phyloP scores from a whole-genome alignment of 768 basidiomycete genomes.

The Trichaptum fuscoviolaceum region DNA sequence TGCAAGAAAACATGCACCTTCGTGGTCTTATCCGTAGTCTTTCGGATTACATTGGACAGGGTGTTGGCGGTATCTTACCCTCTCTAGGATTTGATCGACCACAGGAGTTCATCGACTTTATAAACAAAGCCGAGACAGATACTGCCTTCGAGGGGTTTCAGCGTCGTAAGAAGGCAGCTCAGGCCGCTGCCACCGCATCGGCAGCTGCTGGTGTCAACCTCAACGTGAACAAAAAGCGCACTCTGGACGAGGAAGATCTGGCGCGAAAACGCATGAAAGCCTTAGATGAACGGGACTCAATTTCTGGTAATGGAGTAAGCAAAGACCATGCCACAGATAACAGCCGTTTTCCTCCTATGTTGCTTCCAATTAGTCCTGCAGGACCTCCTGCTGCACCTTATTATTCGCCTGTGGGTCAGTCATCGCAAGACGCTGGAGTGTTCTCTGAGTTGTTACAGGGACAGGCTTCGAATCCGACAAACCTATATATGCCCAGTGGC shows the following conservation, averaged over 20 bases:
- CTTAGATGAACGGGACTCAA: slow-evolving; percentile 32
- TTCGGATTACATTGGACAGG: slow-evolving; percentile 81
- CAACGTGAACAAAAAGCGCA: slow-evolving; percentile 42
- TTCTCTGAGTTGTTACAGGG: slow-evolving; percentile 59
- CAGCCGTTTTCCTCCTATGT: slow-evolving; percentile 30
- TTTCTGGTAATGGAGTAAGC: slow-evolving; percentile 39
- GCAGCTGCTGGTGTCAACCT: slow-evolving; percentile 16
- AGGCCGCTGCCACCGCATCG: slow-evolving; percentile 23
- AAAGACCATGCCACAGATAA: slow-evolving; percentile 31
- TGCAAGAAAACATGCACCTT: slow-evolving; percentile 85
- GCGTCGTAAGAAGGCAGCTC: slow-evolving; percentile 49
- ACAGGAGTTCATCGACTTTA: slow-evolving; percentile 71
- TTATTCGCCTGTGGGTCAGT: slow-evolving; percentile 39
- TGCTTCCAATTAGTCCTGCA: slow-evolving; percentile 47
- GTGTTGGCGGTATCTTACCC: slow-evolving; percentile 68
- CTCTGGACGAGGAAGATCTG: slow-evolving; percentile 43
- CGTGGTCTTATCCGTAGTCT: slow-evolving; percentile 74
- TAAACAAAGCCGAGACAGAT: slow-evolving; percentile 87
- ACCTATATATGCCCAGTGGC: slow-evolving; percentile 34
- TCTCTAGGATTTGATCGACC: slow-evolving; percentile 70
- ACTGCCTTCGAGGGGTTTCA: slow-evolving; percentile 91
- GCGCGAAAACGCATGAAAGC: slow-evolving; percentile 45
- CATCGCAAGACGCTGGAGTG: slow-evolving; percentile 43
- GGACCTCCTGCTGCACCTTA: slow-evolving; percentile 33
- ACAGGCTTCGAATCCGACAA: slow-evolving; percentile 14